Percentiles rank a stretch among this genome's conserved stretches.
phyloP scores from a whole-genome alignment of 2,329 filamentous ascomycete genomes.

The Botrytis medusae region DNA sequence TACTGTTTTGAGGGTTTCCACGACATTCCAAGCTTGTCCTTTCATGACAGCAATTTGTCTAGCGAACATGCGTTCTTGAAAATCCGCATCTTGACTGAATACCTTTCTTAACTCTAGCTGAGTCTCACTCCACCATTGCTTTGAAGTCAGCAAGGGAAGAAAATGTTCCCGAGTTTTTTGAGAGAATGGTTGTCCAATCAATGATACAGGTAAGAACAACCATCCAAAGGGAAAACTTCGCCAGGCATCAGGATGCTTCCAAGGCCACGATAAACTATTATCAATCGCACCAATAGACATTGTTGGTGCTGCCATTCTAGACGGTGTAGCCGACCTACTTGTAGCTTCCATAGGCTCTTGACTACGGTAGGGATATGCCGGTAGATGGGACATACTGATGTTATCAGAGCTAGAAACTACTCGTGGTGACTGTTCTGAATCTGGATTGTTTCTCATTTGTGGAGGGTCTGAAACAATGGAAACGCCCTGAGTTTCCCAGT shows the following conservation, averaged over 20 bases:
- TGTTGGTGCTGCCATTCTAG: slow-evolving; percentile 38
- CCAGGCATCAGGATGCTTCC: slow-evolving; percentile 65
- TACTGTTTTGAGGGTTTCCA: slow-evolving; percentile 88
- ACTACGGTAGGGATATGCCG: slow-evolving; percentile 67
- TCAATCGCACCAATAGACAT: slow-evolving; percentile 91
- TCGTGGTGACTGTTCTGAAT: slow-evolving; percentile 53
- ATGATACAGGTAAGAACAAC: slow-evolving; percentile 93
- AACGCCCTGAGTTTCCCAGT: slow-evolving; percentile 78
- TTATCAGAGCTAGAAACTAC: slow-evolving; percentile 43
- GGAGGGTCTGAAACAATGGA: slow-evolving; percentile 82
- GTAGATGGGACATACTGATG: slow-evolving; percentile 30
- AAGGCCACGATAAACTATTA: slow-evolving; percentile 97
- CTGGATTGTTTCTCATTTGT: slow-evolving; percentile 62
- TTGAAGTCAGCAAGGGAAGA: slow-evolving; percentile 90
- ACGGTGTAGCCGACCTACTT: slow-evolving; percentile 46
- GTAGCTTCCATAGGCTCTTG: slow-evolving; percentile 83
- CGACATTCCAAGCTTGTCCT: slow-evolving; percentile 98
- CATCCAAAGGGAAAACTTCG: slow-evolving; percentile 93
- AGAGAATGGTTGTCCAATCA: slow-evolving; percentile 95
- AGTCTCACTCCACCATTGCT: slow-evolving; percentile 95
- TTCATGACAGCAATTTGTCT: slow-evolving; percentile 99
- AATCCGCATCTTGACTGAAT: slow-evolving; percentile 90
- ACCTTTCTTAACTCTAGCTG: slow-evolving; percentile 81
- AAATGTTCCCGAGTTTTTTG: slow-evolving; percentile 93
- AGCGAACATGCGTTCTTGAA: slow-evolving; percentile 99